A percentile compares a stretch with the other conserved stretches of the same genome.
These are phyloP conservation scores for Podaxis sp. DNA, from an alignment of 768 basidiomycete species.

Conservation along the genomic window DNA sequence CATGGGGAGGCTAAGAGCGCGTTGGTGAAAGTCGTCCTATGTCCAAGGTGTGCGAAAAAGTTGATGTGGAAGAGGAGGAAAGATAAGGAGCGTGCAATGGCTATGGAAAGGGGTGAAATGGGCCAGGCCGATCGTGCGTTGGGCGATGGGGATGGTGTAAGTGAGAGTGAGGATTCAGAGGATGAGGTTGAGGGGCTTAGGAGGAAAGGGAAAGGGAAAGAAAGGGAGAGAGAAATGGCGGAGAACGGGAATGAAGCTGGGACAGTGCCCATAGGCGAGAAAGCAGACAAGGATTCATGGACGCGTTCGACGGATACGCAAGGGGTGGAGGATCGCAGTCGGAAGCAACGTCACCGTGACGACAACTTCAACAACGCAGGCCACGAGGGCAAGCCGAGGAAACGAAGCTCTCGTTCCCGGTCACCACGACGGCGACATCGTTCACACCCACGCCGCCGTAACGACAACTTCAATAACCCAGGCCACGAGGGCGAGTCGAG, in stretches of 20 bases:
- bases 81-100: constrained; percentile 25
- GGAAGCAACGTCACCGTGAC: constrained; percentile 11
- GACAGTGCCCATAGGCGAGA: not conserved
- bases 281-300: not conserved
- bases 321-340: not conserved
- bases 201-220: constrained; percentile 27
- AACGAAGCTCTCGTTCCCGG: constrained; percentile 35
- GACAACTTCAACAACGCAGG: not conserved
- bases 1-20: constrained; percentile 73
- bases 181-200: constrained; percentile 30
- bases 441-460: not conserved
- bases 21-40: constrained; percentile 89
- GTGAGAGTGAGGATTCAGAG: constrained; percentile 16
- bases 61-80: constrained; percentile 67
- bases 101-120: not conserved
- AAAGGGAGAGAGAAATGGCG: not conserved
- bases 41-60: constrained; percentile 76
- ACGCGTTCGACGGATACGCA: not conserved
- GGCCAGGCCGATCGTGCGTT: not conserved
- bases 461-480: not conserved
- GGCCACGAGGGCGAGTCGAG: constrained; percentile 12
- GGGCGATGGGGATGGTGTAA: not conserved
- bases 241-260: not conserved
- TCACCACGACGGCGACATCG: constrained; percentile 29
- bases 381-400: constrained; percentile 14